A percentile compares a stretch with the other conserved stretches of the same genome.
Conservation (phyloP, 768 basidiomycete genomes). For the Auriculariales sp. region DNA sequence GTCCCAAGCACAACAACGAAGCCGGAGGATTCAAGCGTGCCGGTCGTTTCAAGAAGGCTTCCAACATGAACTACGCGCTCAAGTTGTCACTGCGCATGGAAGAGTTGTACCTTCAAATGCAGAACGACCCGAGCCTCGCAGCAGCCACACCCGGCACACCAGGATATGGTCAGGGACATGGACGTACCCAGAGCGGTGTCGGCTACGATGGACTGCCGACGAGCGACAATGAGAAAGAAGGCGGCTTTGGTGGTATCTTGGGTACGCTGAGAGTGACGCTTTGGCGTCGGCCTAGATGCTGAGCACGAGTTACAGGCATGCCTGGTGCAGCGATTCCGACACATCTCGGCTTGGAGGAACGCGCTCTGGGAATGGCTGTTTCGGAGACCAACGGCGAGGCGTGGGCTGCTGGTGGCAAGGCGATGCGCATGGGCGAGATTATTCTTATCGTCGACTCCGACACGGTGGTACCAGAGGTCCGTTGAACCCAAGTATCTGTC, state of each 20-base stretch:
- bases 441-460: constrained; percentile 37
- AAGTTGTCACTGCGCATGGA: constrained; percentile 27
- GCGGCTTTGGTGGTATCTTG: constrained; percentile 15
- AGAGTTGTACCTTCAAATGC: constrained; percentile 19
- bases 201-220: constrained; percentile 45
- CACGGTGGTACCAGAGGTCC: constrained; percentile 30
- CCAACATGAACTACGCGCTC: constrained; percentile 36
- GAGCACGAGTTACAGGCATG: too few species aligned
- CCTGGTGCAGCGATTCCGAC: constrained; percentile 14
- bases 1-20: constrained; percentile 33
- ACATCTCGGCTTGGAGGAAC: constrained; percentile 30
- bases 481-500: constrained; percentile 2
- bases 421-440: constrained; percentile 29
- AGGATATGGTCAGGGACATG: constrained; percentile 11
- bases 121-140: constrained; percentile 10
- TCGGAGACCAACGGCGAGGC: constrained; percentile 32
- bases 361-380: constrained; percentile 34
- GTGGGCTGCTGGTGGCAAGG: constrained; percentile 23
- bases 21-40: constrained; percentile 31
- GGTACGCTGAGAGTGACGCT: too few species aligned
- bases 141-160: background rate
- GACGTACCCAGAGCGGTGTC: constrained; percentile 38
- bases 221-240: constrained; percentile 41
- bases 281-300: background rate
- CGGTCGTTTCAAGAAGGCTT: constrained; percentile 36